Percentiles rank a stretch among this genome's conserved stretches.
These are phyloP conservation scores for Agapanthus africanus DNA, from an alignment of 106 monocot species.

Conservation along the genomic window DNA sequence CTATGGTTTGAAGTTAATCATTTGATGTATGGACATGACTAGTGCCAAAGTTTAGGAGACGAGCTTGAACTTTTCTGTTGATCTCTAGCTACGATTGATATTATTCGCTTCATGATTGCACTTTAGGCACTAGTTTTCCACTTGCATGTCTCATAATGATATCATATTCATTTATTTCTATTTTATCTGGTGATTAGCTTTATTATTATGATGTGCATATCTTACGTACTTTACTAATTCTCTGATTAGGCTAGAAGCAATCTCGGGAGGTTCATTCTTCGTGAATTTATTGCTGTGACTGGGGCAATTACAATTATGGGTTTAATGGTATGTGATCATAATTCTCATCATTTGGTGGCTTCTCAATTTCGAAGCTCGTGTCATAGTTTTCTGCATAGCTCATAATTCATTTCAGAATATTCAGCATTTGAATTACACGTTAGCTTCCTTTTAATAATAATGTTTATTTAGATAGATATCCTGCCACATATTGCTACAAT, in stretches of 20 bases:
- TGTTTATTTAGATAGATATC: neutral
- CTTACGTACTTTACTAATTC: neutral
- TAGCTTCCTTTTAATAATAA: neutral
- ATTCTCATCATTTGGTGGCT: neutral
- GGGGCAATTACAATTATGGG: slow-evolving; percentile 87
- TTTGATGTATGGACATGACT: no score
- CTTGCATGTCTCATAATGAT: neutral
- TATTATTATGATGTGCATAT: neutral
- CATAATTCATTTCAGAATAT: neutral
- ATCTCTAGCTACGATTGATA: neutral
- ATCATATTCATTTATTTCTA: neutral
- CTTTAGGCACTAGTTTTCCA: neutral
- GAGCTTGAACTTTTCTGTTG: neutral
- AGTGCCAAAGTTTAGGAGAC: neutral
- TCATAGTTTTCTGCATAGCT: neutral
- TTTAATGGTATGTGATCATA: slow-evolving; percentile 61
- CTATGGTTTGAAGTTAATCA: neutral
- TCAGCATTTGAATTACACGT: neutral
- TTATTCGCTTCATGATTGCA: neutral
- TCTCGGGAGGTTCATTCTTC: slow-evolving; percentile 38
- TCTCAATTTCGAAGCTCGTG: neutral
- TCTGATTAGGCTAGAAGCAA: slow-evolving; percentile 42
- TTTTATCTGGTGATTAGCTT: neutral
- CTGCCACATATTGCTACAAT: neutral
- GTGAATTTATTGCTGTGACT: slow-evolving; percentile 66